Evolutionary conservation across 805 yeast genomes (phyloP), one percentile per base, ranked within the genome.

Genomic region (Ogataea corticis): DNA sequence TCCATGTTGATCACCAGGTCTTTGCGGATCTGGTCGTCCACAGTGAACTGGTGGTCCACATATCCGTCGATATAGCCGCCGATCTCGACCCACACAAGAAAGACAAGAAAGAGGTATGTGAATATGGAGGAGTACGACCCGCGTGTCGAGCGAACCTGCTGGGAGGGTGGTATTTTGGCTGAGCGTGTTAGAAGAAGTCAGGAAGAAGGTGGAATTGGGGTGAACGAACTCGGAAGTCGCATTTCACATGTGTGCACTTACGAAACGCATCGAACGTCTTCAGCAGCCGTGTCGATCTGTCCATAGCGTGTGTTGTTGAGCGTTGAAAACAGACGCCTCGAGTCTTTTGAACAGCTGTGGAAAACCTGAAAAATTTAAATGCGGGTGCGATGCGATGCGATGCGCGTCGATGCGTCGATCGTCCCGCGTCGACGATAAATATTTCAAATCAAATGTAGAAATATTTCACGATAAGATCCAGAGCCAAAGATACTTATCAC

Each of bases 51-150:
- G 53, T 84, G 86, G 56, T 83, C 89, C 7, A 85, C 76, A 45
- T 75, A 76, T 2, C 97, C 97, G 44, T 94, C 96, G 45, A 91
- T 71, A 61, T 76, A 87, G 12, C 86, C 84, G 7, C 97, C 96
- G 23, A 90, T 67, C 61, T 91, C 95, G 12, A 87, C 79, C 87
- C 95, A 92, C 5, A 87, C 65, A 30, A 91, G 70, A 58, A 89
- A 79, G 13, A 88, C 57, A 14, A 86, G 76, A 46, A 77, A 72
- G 19, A 85, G 52, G n/a, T 76, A 71, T 13, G 90, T 81, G 38
- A 85, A 34, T 3, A 88, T 54, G 0, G 96, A 83, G 13, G 90
- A 79, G 14, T 79, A 61, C 4, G 94, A 91, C 29, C 97, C 97
- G 50, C 94, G 73, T 23, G 77, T 68, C 1, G 96, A 85, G 52